Evolutionary conservation across 2,329 filamentous ascomycete species (phyloP).

Genomic region (Sclerotinia nivalis): DNA sequence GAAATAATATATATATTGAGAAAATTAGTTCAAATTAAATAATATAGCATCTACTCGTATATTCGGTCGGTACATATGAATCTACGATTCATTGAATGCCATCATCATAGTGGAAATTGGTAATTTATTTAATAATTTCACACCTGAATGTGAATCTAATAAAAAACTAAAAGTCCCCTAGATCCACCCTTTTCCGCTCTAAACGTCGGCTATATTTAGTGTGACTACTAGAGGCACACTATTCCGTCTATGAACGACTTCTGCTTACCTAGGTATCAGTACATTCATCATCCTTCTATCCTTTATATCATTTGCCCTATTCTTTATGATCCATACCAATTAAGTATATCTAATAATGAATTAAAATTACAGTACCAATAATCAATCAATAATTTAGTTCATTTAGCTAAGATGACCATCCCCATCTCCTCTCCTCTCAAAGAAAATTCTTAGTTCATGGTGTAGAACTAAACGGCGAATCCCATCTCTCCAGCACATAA

Average conservation of each 20-base stretch:
- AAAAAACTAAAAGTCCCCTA: background rate
- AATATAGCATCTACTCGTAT: background rate
- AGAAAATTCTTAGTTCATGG: conserved; percentile 13
- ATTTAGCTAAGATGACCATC: background rate
- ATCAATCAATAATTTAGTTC: background rate
- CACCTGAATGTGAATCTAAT: background rate
- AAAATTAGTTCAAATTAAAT: background rate
- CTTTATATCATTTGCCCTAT: background rate
- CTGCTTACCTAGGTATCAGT: too few species aligned
- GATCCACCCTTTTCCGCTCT: background rate
- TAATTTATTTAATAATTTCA: background rate
- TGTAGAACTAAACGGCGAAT: conserved; percentile 5
- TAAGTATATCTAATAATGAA: background rate
- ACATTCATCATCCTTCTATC: too few species aligned
- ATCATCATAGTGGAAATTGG: background rate
- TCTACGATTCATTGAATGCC: background rate
- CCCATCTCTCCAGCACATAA: background rate
- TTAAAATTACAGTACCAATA: conserved; percentile 11
- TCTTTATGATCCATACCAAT: background rate
- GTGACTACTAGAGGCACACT: background rate
- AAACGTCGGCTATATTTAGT: background rate
- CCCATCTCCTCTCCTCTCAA: background rate
- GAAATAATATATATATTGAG: background rate
- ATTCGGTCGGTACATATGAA: background rate
- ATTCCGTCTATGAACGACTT: background rate